Evolutionary conservation across 2,329 filamentous ascomycete species (phyloP).

Genomic region (Fusarium sp.): DNA sequence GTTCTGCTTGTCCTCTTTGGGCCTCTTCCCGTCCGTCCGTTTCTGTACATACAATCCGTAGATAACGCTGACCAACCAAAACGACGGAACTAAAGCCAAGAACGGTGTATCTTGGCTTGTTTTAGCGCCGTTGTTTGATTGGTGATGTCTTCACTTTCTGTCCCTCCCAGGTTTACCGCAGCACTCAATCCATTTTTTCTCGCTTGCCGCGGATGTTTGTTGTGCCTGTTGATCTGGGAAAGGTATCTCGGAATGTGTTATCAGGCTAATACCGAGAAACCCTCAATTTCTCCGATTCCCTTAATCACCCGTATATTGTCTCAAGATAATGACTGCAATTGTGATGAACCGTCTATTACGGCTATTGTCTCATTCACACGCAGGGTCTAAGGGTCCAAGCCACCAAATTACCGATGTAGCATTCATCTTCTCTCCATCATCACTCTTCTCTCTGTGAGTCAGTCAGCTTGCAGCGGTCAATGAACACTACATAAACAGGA

Average conservation of each 20-base stretch:
- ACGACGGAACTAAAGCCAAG: neutral
- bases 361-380: constrained; percentile 1
- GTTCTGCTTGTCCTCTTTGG: neutral
- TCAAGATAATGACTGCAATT: too few species aligned
- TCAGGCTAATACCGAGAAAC: neutral
- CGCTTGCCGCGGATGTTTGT: constrained; percentile 32
- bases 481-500: neutral
- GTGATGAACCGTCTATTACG: constrained; percentile 16
- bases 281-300: neutral
- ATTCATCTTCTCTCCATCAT: neutral
- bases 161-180: neutral
- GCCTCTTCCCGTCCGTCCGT: constrained; percentile 18
- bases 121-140: constrained; percentile 38
- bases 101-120: constrained; percentile 4
- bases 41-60: constrained; percentile 12
- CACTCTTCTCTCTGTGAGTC: neutral
- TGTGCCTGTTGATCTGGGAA: constrained; percentile 31
- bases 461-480: neutral
- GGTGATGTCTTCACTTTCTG: constrained; percentile 24
- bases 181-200: neutral
- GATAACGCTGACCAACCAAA: constrained; percentile 25
- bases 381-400: constrained; percentile 29
- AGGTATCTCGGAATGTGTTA: constrained; percentile 1
- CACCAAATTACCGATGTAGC: constrained; percentile 20
- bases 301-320: neutral